Evolutionary conservation across 805 yeast genomes (phyloP), one percentile per base, ranked within the genome.

Genomic region (Metschnikowia continentalis): DNA sequence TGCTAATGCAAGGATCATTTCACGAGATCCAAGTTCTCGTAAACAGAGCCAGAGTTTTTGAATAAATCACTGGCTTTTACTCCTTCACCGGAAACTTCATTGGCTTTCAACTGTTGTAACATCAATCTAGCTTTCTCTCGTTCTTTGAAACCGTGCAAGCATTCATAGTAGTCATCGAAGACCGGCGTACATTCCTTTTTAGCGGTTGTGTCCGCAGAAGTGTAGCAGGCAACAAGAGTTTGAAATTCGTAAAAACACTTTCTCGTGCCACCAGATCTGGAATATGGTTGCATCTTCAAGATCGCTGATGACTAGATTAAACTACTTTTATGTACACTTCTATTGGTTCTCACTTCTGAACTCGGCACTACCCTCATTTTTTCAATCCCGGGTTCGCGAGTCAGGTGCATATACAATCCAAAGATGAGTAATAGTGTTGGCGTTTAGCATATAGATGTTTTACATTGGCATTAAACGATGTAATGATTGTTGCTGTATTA

Each of bases 191-290:
- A 74, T 59, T 64, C 71, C 61, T 73, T 74, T 54, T 68, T 70
- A 47, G 69, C 46, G 35, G 63, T 62, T 35, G 78, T 74, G 47
- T 72, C 77, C 10, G 76, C 77, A 17, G 77, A 70, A 2, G 78
- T 73, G 65, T 67, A 72, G 55, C 78, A 74, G 19, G 73, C 75
- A 47, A 68, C 67, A 48, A 72, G 66, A 10, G 74, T 66, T 61
- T 74, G 78, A 62, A 74, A 74, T 56, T 74, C 78, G 61, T 74
- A 74, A 60, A 71, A 74, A 58, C 78, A 74, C 66, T 66, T 72
- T 65, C 77, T 72, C 55, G 78, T 74, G 46, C 77, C 78, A 30
- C 78, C 78, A 35, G 70, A 62, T 68, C 77, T 71, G 46, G 77
- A 72, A 56, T 73, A 72, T 57, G 78, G 78, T 59, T 73, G 77